Percentiles rank a stretch among this genome's conserved stretches.
Evolutionary conservation across 148 eudicot genomes (phyloP).

Genomic region (Beta vulgaris): DNA sequence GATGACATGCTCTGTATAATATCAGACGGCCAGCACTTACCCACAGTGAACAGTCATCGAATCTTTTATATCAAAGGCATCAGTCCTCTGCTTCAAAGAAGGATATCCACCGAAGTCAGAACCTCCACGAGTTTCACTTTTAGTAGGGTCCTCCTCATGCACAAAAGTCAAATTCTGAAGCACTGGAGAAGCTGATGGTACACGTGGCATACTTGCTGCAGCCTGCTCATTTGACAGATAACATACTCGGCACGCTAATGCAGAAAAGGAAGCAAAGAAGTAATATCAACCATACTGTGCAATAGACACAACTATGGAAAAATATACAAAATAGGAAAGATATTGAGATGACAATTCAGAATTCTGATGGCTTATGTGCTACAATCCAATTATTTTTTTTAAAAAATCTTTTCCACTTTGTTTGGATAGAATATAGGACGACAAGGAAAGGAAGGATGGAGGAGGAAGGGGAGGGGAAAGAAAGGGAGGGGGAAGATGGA

Average conservation of each 20-base stretch:
- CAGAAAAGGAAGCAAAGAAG: constrained; percentile 20
- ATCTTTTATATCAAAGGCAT: constrained; percentile 67
- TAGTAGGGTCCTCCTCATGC: constrained; percentile 49
- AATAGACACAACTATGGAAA: background rate
- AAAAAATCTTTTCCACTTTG: too few species aligned
- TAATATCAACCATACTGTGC: constrained; percentile 3
- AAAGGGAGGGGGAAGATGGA: too few species aligned
- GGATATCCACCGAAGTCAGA: constrained; percentile 90
- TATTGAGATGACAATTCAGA: background rate
- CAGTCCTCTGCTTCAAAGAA: constrained; percentile 71
- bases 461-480: too few species aligned
- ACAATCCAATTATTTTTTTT: too few species aligned
- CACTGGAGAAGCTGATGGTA: constrained; percentile 72
- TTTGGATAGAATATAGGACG: too few species aligned
- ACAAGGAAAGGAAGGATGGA: too few species aligned
- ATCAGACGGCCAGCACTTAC: constrained; percentile 36
- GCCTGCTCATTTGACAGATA: constrained; percentile 85
- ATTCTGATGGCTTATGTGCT: background rate
- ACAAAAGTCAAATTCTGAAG: constrained; percentile 70
- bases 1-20: constrained; percentile 6
- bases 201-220: constrained; percentile 65
- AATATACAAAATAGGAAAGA: background rate
- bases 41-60: constrained; percentile 95
- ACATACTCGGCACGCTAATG: constrained; percentile 89
- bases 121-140: constrained; percentile 70